phyloP scores from a whole-genome alignment of 331 rosid genomes.

The Cucumis variabilis region DNA sequence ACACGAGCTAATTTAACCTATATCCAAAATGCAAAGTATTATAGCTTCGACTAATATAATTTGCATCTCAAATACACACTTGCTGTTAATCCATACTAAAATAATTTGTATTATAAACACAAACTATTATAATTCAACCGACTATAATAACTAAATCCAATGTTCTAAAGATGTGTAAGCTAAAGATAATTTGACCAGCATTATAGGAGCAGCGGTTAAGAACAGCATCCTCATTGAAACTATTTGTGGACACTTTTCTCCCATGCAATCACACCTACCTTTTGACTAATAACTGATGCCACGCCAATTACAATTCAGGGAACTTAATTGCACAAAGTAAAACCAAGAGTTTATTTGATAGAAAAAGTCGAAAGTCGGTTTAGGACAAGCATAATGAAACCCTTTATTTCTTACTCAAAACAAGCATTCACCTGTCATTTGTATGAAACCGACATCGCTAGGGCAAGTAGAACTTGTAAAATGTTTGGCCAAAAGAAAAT shows the following conservation, averaged over 20 bases:
- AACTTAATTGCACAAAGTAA: neutral
- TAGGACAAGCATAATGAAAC: neutral
- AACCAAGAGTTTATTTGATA: neutral
- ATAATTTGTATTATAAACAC: no score
- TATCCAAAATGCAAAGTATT: no score
- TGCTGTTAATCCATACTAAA: no score
- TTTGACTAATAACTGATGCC: neutral
- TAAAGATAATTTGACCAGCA: neutral
- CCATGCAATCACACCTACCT: neutral
- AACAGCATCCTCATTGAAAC: slow-evolving; percentile 9
- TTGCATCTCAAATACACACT: no score
- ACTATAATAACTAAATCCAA: no score
- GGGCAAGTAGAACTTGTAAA: slow-evolving; percentile 32
- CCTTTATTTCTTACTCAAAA: neutral
- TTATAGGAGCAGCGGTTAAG: neutral
- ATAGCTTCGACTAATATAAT: no score
- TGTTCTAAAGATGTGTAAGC: no score
- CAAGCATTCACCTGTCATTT: neutral
- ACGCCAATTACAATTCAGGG: neutral
- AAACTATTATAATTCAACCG: no score
- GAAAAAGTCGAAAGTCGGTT: neutral
- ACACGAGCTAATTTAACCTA: no score
- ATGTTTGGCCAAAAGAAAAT: slow-evolving; percentile 22
- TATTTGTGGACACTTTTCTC: neutral
- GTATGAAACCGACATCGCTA: neutral